Evolutionary conservation across 345 rosid genomes (phyloP), one percentile per base, ranked within the genome.

Genomic region (Hibiscus tridactylites): DNA sequence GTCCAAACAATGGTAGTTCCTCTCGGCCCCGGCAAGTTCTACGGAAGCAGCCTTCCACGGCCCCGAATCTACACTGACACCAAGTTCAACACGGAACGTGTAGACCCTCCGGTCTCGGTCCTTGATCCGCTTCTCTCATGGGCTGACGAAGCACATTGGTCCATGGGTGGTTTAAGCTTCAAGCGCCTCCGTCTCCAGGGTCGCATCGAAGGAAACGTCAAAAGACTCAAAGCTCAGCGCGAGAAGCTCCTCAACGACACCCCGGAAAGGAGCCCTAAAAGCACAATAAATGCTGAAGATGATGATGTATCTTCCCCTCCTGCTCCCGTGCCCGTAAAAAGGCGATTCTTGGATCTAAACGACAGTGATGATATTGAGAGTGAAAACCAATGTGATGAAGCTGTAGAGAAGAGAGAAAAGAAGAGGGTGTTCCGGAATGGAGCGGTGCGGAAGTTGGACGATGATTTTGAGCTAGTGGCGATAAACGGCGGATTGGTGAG

Each of bases 101-200:
- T 91, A 0, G 95, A 90, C 68, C 97, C 97, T 3, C 98, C 98
- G 0, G 68, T 72, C 0, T 58, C 92, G 1, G 91, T 91, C 46
- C 80, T 84, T 39, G 98, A 90, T 64, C 92, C 98, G 10, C 79
- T 94, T 3, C 91, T 90, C 9, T 79, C 96, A 0, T 94, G 98
- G 98, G 98, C 98, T 0, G 53, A 70, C 35, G 98, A 91, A 54
- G 98, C 98, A 9, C 98, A 94, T 84, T 94, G 98, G 98, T 87
- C 97, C 61, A 94, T 94, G 98, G 98, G 98, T 13, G 98, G 98
- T 39, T 90, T 86, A 60, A 90, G 77, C 77, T 87, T 88, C 87
- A 75, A 79, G 59, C 98, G 96, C 53, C 89, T 94, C 75, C 97
- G 96, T 67, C 87, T 86, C 72, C 97, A 91, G 21, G 97, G 98